Conservation (phyloP, 2,329 filamentous ascomycete genomes). For the Davidsoniella virescens region DNA sequence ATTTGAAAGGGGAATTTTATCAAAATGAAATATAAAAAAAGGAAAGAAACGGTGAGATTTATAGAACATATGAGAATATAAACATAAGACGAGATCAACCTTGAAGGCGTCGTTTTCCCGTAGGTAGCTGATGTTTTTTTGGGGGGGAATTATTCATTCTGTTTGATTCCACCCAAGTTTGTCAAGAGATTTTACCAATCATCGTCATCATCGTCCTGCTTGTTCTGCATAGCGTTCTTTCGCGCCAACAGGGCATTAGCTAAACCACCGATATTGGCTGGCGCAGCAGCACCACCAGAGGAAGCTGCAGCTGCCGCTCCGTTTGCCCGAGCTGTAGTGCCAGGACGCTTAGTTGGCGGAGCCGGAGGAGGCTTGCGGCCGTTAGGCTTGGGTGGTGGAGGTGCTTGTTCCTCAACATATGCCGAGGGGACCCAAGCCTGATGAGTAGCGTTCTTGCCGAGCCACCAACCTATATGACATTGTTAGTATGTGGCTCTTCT, state of each 20-base stretch:
- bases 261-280: constrained; percentile 56
- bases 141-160: constrained; percentile 8
- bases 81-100: background rate
- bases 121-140: background rate
- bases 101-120: background rate
- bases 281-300: constrained; percentile 41
- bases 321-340: constrained; percentile 47
- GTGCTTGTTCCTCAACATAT: constrained; percentile 74
- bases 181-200: constrained; percentile 37
- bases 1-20: no score
- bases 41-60: background rate
- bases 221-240: constrained; percentile 59
- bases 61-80: background rate
- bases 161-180: no score
- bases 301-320: constrained; percentile 54
- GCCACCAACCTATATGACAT: constrained; percentile 66
- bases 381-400: constrained; percentile 26
- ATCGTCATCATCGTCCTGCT: constrained; percentile 52
- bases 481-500: constrained; percentile 21
- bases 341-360: constrained; percentile 67
- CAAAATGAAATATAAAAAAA: background rate
- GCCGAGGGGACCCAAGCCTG: constrained; percentile 90
- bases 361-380: constrained; percentile 58
- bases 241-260: constrained; percentile 64
- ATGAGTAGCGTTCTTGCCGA: constrained; percentile 56